phyloP scores from a whole-genome alignment of 768 basidiomycete genomes.

The Hemileccinum impolitum region DNA sequence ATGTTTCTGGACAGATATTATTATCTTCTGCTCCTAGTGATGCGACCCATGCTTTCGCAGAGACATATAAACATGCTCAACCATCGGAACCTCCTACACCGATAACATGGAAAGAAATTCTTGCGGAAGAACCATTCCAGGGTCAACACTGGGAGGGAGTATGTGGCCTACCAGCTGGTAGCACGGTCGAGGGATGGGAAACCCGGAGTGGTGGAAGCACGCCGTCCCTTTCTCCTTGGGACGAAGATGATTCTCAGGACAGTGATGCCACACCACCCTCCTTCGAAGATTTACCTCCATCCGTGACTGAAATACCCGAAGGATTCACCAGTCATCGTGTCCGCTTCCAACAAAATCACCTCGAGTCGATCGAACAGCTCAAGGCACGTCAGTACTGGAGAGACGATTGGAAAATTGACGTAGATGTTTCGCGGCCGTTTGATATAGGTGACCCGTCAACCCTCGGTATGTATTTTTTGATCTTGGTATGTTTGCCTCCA shows the following conservation, averaged over 20 bases:
- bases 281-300: constrained; percentile 13
- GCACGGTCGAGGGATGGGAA: constrained; percentile 42
- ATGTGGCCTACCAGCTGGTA: constrained; percentile 52
- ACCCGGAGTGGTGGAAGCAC: constrained; percentile 54
- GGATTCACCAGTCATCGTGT: neutral
- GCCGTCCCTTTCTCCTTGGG: constrained; percentile 66
- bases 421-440: constrained; percentile 43
- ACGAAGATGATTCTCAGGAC: constrained; percentile 42
- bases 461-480: constrained; percentile 45
- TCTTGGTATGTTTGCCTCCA: neutral
- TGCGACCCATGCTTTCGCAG: constrained; percentile 51
- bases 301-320: neutral
- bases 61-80: constrained; percentile 44
- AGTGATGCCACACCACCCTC: constrained; percentile 15
- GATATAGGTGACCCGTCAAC: constrained; percentile 71
- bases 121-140: constrained; percentile 80
- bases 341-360: constrained; percentile 25
- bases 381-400: constrained; percentile 72
- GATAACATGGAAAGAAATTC: constrained; percentile 76
- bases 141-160: constrained; percentile 84
- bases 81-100: constrained; percentile 28
- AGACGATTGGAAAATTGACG: constrained; percentile 55
- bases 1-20: constrained; percentile 41
- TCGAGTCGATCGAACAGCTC: constrained; percentile 60
- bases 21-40: constrained; percentile 53